Evolutionary conservation across 108 stramenopile species (phyloP), one percentile per base, ranked within the genome.

Genomic region (Epipyxis sp.): DNA sequence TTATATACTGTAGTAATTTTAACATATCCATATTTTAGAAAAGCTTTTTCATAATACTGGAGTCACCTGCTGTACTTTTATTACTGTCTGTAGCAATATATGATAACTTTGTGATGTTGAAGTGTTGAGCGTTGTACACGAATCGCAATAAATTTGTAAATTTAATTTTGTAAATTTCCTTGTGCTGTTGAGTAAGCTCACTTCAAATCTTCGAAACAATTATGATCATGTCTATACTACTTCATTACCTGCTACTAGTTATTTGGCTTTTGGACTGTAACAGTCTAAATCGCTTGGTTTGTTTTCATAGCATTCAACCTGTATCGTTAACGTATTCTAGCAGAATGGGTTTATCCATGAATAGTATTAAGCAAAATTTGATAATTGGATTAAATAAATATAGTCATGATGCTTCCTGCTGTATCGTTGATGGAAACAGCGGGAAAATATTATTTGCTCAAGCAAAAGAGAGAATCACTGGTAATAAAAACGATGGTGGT

Each of bases 361-460:
- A 50, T 50, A 50, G 13, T 50, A 13, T 50, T 13, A 6, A 50
- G 20, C 13, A 84, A 27, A 82, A 84, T 40, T 86, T 95, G 0
- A 83, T 97, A 1, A 42, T 97, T 16, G 95, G 95, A 0, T 79
- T 97, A 68, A 94, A 95, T 86, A 95, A 94, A 79, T 97, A 95
- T 79, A 88, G 90, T 1, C 94, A 97, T 77, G 95, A 97, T 69
- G 89, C 93, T 0, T 78, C 90, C 3, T 59, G 94, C 1, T 97
- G 92, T 78, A 91, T 93, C 20, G 90, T 93, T 25, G 82, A 91
- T 65, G 86, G 86, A 42, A 61, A 87, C 25, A 89, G 93, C 0
- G 93, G 91, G 1, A 42, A 90, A 54, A 90, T 94, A 1, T 78
- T 97, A 37, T 95, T 94, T 78, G 91, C 91, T 10, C 45, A 90